Evolutionary conservation across 2,329 filamentous ascomycete species (phyloP), one percentile per base, ranked within the genome.

Genomic region (Colletotrichum sp.): DNA sequence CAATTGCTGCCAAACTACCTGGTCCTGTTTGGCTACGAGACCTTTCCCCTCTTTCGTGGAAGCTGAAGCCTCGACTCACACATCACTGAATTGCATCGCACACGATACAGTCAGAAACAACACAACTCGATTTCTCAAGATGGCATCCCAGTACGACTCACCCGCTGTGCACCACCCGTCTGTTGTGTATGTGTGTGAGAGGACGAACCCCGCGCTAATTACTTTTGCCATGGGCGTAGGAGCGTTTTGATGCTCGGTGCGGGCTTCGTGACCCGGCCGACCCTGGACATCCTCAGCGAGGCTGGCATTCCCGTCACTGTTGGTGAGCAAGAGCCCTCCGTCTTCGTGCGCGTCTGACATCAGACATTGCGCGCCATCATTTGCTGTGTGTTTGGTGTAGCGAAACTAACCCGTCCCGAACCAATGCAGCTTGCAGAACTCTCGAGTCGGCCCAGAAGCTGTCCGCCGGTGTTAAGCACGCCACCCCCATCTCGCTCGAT

Each of bases 401-500:
- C 26, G 8, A 39, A 18, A 64, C 28, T 49, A 44, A 26, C 30
- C 24, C n/a, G 9, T 49, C 49, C 10, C n/a, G n/a, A 32, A 34
- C 28, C 69, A 64, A 26, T 34, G 36, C 79, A 95, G 95, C 96
- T 81, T 98, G 95, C 90, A 90, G 96, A 84, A 96, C 94, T 60
- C 90, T 98, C 72, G 92, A 93, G 81, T 92, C 88, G 70, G 95
- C 96, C 73, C 88, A 98, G 90, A 92, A 92, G 81, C 93, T 98
- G 78, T 91, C 91, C 62, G 91, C 89, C 77, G 93, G 93, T 80
- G 91, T 96, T 84, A 90, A 93, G 85, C 92, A 95, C 84, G 92
- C 95, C 80, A 90, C 86, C 69, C 91, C 96, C 79, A 94, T 98
- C 87, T 92, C 95, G 72, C 92, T 99, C 83, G 95, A 99, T 84